These are phyloP conservation scores for Hemileccinum rubropunctum DNA, from an alignment of 768 basidiomycete genomes.

Conservation along the genomic window DNA sequence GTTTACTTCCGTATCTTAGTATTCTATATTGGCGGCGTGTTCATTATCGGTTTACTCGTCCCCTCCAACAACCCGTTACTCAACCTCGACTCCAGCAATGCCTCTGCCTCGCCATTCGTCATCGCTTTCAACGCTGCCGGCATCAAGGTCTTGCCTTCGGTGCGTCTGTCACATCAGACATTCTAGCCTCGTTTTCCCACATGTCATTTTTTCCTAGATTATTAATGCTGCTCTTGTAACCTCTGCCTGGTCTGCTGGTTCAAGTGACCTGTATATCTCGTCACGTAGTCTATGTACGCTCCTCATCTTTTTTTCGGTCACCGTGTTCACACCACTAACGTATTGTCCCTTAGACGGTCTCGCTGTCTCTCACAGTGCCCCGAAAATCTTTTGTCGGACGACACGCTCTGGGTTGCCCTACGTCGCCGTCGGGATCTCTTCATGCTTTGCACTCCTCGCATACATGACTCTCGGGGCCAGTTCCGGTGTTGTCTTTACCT, in stretches of 20 bases:
- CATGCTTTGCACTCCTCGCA: slow-evolving; percentile 35
- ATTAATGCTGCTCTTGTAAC: slow-evolving; percentile 45
- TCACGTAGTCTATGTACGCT: slow-evolving; percentile 38
- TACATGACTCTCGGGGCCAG: slow-evolving; percentile 39
- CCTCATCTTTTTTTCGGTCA: background rate
- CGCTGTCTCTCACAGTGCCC: slow-evolving; percentile 51
- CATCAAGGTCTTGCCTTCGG: slow-evolving; percentile 55
- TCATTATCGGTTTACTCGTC: slow-evolving; percentile 50
- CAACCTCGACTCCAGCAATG: slow-evolving; percentile 35
- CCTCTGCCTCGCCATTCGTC: slow-evolving; percentile 53
- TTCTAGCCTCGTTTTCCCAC: background rate
- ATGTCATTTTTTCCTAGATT: slow-evolving; percentile 11
- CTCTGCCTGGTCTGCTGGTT: slow-evolving; percentile 41
- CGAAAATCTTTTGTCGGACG: slow-evolving; percentile 46
- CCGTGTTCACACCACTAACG: background rate
- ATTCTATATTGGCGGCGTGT: slow-evolving; percentile 39
- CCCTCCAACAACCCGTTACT: slow-evolving; percentile 45
- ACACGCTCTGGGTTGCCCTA: slow-evolving; percentile 43
- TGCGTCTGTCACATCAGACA: slow-evolving; percentile 15
- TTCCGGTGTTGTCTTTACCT: slow-evolving; percentile 40
- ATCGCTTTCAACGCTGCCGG: slow-evolving; percentile 56
- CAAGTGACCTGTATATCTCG: slow-evolving; percentile 39
- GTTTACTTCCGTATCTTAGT: slow-evolving; percentile 46
- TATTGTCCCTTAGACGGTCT: slow-evolving; percentile 45
- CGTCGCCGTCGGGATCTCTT: slow-evolving; percentile 32